Percentiles rank a stretch among this genome's conserved stretches.
These are phyloP conservation scores for Agaricus sinodeliciosus DNA, from an alignment of 768 basidiomycete species.

Conservation along the genomic window DNA sequence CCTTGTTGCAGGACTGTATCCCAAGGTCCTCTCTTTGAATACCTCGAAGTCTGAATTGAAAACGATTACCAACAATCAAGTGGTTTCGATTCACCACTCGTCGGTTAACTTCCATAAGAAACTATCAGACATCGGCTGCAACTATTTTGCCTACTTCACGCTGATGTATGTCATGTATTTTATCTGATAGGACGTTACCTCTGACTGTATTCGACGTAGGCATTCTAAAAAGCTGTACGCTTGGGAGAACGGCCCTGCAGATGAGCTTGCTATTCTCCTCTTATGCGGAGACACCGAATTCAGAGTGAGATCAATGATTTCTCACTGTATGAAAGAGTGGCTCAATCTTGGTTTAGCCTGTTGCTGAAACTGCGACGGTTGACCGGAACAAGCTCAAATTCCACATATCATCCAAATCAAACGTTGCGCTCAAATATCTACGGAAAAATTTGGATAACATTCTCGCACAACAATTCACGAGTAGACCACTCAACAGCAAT, in stretches of 20 bases:
- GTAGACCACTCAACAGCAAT: conserved; percentile 47
- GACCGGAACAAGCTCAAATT: conserved; percentile 80
- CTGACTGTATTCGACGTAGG: conserved; percentile 34
- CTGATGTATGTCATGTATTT: conserved; percentile 51
- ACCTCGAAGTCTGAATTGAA: conserved; percentile 51
- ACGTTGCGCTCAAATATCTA: conserved; percentile 74
- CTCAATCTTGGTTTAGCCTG: conserved; percentile 38
- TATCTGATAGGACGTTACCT: neutral
- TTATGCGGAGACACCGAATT: conserved; percentile 89
- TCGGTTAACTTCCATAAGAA: conserved; percentile 81
- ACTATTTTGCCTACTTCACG: conserved; percentile 80
- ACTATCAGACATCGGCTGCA: conserved; percentile 62
- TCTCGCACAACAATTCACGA: conserved; percentile 62
- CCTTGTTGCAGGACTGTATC: conserved; percentile 82
- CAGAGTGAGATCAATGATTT: conserved; percentile 38
- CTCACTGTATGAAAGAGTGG: neutral
- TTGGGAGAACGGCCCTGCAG: conserved; percentile 90
- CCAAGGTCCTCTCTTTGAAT: conserved; percentile 81
- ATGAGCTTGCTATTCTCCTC: conserved; percentile 74
- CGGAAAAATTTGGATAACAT: conserved; percentile 54
- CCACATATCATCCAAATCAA: conserved; percentile 60
- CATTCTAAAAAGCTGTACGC: conserved; percentile 90
- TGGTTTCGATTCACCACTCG: conserved; percentile 79
- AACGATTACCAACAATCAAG: conserved; percentile 79
- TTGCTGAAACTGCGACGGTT: conserved; percentile 63